These are phyloP conservation scores for Aurinia saxatilis DNA, from an alignment of 345 rosid genomes.

Conservation along the genomic window DNA sequence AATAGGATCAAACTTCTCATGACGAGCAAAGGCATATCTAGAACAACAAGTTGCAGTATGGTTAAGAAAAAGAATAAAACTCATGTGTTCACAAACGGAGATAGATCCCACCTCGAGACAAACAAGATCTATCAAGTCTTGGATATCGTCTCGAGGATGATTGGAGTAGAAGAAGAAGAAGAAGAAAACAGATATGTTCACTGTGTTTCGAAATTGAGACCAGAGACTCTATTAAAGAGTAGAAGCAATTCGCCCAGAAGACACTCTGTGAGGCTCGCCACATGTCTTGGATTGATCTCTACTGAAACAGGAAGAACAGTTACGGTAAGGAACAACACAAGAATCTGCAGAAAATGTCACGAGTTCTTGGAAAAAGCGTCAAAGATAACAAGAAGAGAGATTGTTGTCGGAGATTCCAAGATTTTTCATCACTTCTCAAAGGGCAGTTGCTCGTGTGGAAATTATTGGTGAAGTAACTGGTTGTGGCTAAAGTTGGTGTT, in stretches of 20 bases:
- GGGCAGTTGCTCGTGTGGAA: constrained; percentile 49
- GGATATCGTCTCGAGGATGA: constrained; percentile 35
- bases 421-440: constrained; percentile 55
- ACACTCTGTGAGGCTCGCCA: constrained; percentile 58
- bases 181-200: constrained; percentile 30
- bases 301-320: constrained; percentile 40
- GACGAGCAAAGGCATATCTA: constrained; percentile 46
- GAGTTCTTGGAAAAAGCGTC: constrained; percentile 46
- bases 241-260: constrained; percentile 32
- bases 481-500: not conserved
- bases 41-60: constrained; percentile 34
- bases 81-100: constrained; percentile 44
- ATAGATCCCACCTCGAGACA: constrained; percentile 31
- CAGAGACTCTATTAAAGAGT: constrained; percentile 22
- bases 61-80: constrained; percentile 36
- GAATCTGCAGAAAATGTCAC: constrained; percentile 72
- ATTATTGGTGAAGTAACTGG: constrained; percentile 38
- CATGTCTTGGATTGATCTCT: constrained; percentile 54
- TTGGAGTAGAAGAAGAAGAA: constrained; percentile 20
- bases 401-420: constrained; percentile 49
- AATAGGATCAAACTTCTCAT: constrained; percentile 44
- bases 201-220: constrained; percentile 34
- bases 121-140: constrained; percentile 42
- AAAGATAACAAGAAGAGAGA: constrained; percentile 39
- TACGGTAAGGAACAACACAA: constrained; percentile 47